phyloP scores from a whole-genome alignment of 805 yeast genomes.

The Hanseniaspora nectarophila region DNA sequence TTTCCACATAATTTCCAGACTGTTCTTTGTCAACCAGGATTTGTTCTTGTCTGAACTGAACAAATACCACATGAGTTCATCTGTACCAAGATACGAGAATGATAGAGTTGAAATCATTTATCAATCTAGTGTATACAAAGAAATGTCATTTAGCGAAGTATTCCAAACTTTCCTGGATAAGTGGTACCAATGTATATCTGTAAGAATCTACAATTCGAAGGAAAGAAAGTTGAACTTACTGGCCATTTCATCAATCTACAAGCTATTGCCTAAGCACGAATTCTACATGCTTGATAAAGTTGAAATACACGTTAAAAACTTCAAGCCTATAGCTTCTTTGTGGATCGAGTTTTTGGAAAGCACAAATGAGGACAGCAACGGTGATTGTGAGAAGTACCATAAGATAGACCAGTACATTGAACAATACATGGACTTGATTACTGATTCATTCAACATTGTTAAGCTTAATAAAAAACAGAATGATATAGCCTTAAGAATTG shows the following conservation, averaged over 20 bases:
- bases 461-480: conserved; percentile 22
- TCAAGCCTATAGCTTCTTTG: conserved; percentile 29
- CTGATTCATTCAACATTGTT: conserved; percentile 17
- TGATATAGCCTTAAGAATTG: conserved; percentile 47
- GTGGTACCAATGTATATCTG: conserved; percentile 36
- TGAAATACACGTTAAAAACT: conserved; percentile 17
- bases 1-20: conserved; percentile 29
- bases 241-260: conserved; percentile 44
- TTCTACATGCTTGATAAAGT: conserved; percentile 5
- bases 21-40: conserved; percentile 28
- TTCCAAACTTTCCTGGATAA: conserved; percentile 26
- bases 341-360: conserved; percentile 60
- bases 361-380: conserved; percentile 46
- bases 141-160: conserved; percentile 22
- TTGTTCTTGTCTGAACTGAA: conserved; percentile 17
- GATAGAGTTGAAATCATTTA: conserved; percentile 17
- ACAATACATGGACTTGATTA: conserved; percentile 24
- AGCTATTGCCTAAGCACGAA: conserved; percentile 22
- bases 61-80: background rate
- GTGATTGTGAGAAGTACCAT: conserved; percentile 47
- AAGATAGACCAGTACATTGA: conserved; percentile 31
- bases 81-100: conserved; percentile 7
- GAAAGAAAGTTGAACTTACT: conserved; percentile 56
- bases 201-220: conserved; percentile 59
- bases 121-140: conserved; percentile 21